phyloP scores from a whole-genome alignment of 805 yeast species.

The Zygoascus flipseniorum region DNA sequence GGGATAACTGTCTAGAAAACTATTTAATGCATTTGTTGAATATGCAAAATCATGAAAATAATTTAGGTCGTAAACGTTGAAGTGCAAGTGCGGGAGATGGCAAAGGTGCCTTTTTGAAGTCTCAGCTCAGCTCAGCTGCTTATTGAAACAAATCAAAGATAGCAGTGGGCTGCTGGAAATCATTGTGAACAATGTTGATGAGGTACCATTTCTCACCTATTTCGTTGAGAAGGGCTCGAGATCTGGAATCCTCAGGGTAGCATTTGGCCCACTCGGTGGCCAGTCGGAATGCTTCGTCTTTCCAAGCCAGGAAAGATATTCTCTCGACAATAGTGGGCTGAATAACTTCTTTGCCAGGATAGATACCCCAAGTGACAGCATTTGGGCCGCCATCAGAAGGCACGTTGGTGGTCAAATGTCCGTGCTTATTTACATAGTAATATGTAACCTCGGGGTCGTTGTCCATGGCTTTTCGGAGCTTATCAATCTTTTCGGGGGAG shows the following conservation, averaged over 20 bases:
- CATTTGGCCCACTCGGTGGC: constrained; percentile 63
- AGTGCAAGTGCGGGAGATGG: background rate
- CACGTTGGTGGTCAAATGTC: constrained; percentile 57
- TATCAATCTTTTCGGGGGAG: constrained; percentile 44
- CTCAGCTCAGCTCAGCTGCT: background rate
- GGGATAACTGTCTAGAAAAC: background rate
- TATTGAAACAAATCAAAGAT: constrained; percentile 24
- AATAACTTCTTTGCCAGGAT: constrained; percentile 89
- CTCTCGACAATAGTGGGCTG: constrained; percentile 96
- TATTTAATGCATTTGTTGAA: constrained; percentile 4
- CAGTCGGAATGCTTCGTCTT: constrained; percentile 84
- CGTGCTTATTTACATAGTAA: constrained; percentile 61
- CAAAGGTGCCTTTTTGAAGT: background rate
- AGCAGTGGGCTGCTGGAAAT: constrained; percentile 36
- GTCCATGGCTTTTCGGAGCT: constrained; percentile 41
- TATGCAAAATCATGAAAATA: background rate
- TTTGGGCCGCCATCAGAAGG: constrained; percentile 69
- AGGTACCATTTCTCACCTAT: constrained; percentile 57
- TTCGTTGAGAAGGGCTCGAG: constrained; percentile 36
- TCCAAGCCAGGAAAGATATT: constrained; percentile 91
- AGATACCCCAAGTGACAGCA: constrained; percentile 98
- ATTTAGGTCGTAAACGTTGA: background rate
- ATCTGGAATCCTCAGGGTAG: constrained; percentile 23
- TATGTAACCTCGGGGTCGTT: constrained; percentile 52
- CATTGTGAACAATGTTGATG: constrained; percentile 87